Evolutionary conservation across 2,329 filamentous ascomycete species (phyloP), one percentile per base, ranked within the genome.

Genomic region (Macroventuria anomochaeta): DNA sequence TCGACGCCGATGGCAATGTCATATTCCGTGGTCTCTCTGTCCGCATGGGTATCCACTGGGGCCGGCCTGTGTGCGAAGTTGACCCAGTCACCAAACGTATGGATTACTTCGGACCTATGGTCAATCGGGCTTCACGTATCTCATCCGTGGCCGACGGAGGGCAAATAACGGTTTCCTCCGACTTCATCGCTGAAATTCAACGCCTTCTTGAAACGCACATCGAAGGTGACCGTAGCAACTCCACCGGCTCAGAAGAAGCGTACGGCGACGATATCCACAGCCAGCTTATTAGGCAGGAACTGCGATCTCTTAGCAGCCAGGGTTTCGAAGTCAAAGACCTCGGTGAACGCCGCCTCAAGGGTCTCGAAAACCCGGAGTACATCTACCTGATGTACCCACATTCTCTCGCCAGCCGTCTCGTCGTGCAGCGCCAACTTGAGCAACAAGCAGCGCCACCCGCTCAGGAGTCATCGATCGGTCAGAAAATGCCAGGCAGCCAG

Each of bases 61-160:
- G 95, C 62, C 87, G 90, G 55, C 95, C 93, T 5, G 92, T 99
- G 65, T 96, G 92, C 71, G 95, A 99, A 75, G 89, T 89, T 41
- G 95, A 99, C 75, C 95, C 95, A 0, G 93, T 99, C 42, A 99
- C 95, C 1, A 89, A 93, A 53, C 91, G 95, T 59, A 99, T 99
- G 95, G 95, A 99, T 69, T 99, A 99, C 77, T 99, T 97, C 72
- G 95, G 95, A 0, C 95, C 95, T 12, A 99, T 99, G 92, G 95
- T 99, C 68, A 99, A 99, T 77, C 93, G 96, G 70, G 91, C 95
- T 0, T 89, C 95, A 13, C 89, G 95, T 77, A 96, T 99, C 61
- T 95, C 91, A 6, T 89, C 91, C 18, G 93, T 96, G 36, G 95
- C 95, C 29, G 95, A 99, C 72, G 95, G 95, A 57, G 95, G 95